These are phyloP conservation scores for Trametes punicea DNA, from an alignment of 768 basidiomycete species.

Conservation along the genomic window DNA sequence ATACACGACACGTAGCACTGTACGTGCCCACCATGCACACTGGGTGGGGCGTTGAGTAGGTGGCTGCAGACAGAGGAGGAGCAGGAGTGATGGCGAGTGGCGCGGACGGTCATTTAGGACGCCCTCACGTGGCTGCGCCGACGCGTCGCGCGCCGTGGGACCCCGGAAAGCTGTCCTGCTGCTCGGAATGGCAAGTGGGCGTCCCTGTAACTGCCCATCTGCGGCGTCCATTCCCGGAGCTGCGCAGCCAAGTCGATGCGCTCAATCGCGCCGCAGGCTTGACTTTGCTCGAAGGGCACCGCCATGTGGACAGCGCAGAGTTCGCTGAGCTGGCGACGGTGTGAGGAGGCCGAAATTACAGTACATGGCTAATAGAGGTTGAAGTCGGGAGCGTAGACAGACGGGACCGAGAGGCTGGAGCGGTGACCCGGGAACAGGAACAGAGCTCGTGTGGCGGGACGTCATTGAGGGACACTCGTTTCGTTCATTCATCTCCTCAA, in stretches of 20 bases:
- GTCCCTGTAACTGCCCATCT: not conserved
- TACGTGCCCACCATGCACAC: no score
- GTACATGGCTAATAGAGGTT: no score
- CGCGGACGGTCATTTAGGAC: constrained; percentile 3
- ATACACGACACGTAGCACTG: no score
- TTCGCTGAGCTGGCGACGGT: not conserved
- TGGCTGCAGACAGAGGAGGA: constrained; percentile 5
- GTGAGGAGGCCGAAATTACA: not conserved
- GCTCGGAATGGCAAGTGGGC: not conserved
- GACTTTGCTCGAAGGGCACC: no score
- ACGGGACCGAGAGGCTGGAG: not conserved
- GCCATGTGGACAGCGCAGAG: no score
- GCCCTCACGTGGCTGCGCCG: constrained; percentile 16
- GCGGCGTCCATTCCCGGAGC: constrained; percentile 3
- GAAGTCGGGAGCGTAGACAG: not conserved
- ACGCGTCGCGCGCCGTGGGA: constrained; percentile 19
- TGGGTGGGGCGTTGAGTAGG: constrained; percentile 17
- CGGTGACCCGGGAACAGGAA: not conserved
- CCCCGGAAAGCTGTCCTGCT: constrained; percentile 9
- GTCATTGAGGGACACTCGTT: constrained; percentile 12
- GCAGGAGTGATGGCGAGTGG: no score
- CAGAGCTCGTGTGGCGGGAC: constrained; percentile 10
- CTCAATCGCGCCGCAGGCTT: no score
- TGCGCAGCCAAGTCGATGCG: not conserved
- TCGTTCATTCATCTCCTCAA: constrained; percentile 19